These are phyloP conservation scores for Mycena venus DNA, from an alignment of 768 basidiomycete genomes.

Conservation along the genomic window DNA sequence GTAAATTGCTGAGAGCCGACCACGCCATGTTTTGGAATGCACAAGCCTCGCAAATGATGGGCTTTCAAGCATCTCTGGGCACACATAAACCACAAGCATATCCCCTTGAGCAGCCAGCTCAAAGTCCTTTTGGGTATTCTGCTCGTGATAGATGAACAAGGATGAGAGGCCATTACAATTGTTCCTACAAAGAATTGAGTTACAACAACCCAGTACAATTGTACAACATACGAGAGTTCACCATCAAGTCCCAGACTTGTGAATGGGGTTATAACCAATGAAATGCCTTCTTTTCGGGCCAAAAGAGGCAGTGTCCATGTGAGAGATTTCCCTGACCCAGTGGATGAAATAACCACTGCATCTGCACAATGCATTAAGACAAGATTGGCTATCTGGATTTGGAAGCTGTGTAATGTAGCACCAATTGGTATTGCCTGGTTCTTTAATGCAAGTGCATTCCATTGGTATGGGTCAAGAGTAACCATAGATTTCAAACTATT, in stretches of 20 bases:
- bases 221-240: conserved; percentile 21
- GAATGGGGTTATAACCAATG: conserved; percentile 38
- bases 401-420: conserved; percentile 17
- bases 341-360: conserved; percentile 36
- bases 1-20: conserved; percentile 36
- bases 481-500: neutral
- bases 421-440: neutral
- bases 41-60: conserved; percentile 34
- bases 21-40: conserved; percentile 26
- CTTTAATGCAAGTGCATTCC: neutral
- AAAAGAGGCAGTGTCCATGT: conserved; percentile 38
- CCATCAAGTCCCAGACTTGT: conserved; percentile 41
- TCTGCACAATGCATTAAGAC: conserved; percentile 29
- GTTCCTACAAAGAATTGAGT: neutral
- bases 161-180: neutral
- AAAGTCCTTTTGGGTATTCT: conserved; percentile 11
- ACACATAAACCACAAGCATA: conserved; percentile 35
- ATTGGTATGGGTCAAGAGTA: neutral
- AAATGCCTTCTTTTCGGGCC: conserved; percentile 33
- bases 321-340: conserved; percentile 39
- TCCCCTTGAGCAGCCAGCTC: conserved; percentile 21
- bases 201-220: too few species aligned
- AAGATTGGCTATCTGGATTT: conserved; percentile 33
- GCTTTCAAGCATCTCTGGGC: conserved; percentile 42
- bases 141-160: conserved; percentile 30